Evolutionary conservation across 2,329 filamentous ascomycete genomes (phyloP), one percentile per base, ranked within the genome.

Genomic region (Beauveria scarabaeidicola): DNA sequence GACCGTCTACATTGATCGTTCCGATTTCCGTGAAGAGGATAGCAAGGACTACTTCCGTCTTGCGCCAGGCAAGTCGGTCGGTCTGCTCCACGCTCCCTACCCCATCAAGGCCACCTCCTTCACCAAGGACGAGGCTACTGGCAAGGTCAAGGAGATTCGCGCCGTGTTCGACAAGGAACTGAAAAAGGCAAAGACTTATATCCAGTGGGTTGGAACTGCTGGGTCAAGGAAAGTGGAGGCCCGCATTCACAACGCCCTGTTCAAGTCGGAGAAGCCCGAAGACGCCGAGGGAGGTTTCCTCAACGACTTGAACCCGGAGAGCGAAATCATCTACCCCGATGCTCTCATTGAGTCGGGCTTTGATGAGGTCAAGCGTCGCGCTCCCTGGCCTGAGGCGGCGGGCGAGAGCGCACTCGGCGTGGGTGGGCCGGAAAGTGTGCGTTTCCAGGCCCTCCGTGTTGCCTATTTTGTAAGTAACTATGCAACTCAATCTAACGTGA

Each of bases 371-470:
- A 82, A 78, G 65, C 74, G 76, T 47, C 77, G 86, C 29, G 90
- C 89, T 4, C 91, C 90, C 6, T 95, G 91, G 91, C 90, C 91
- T 2, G 87, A 89, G 71, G 84, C 87, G 48, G 87, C 84, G 6
- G 89, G 88, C 11, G 89, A 91, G 72, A 82, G 76, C 62, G 80
- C 84, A 64, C 76, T 81, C 60, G 82, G 80, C 11, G 82, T 80
- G 65, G 79, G 78, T 11, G 88, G 87, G 1, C 83, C 84, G 25
- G 89, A 90, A 74, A 88, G 81, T 58, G 87, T 97, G 7, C 81
- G 93, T 52, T 97, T 97, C 81, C 93, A 97, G 78, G 93, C 86
- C 2, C 86, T 96, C 80, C 82, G 93, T 27, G 89, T 93, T 48
- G 93, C 88, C 10, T 96, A 95, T 71, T 94, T 94, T 75, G 80